Base-by-base conservation (phyloP, 2,329 filamentous ascomycete genomes). In the Apiospora saccharicola region DNA sequence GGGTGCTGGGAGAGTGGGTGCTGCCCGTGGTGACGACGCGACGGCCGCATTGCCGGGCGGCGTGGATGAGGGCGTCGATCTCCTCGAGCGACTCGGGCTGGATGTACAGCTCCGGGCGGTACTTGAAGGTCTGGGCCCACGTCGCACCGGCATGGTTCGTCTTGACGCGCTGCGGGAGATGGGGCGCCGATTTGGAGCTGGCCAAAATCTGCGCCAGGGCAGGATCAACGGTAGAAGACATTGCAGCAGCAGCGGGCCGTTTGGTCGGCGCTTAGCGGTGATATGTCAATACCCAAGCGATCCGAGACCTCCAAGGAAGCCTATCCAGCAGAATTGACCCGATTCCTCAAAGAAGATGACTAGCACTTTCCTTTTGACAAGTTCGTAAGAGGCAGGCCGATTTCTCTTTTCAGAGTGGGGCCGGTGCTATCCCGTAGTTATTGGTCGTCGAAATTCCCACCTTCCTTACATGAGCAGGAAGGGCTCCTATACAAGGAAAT, bases 101-200 rank as follows among this genome's bases (percentile, higher is more conserved):
- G 77, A 98, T 90, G 83, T 96, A 98, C 72, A 98, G 91, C 85
- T 98, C 95, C 3, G 96, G 96, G 24, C 91, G 90, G 69, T 93
- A 96, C 78, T 93, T 92, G 85, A 97, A 98, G 69, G 96, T 98
- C 79, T 92, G 92, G 51, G 96, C 96, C 96, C 96, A 99, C 26
- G 96, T 99, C 78, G 92, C 92, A 85, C 98, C 96, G 68, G 91
- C 84, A 82, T 98, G 91, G 67, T 46, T 68, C 41, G 67, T 46
- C 67, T 47, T 68, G 26, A 47, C 67, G 67, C 67, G 67, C 43
- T 34, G 67, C 41, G 67, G 67, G n/a, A 68, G 67, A 46, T 68
- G 67, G 41, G 67, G 26, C 26, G 67, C 44, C 41, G 67, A 46
- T n/a, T 47, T 68, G 8, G 67, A 46, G 44, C 26, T 68, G 67